A percentile compares a stretch with the other conserved stretches of the same genome.
phyloP scores from a whole-genome alignment of 768 basidiomycete genomes.

The Termitomyces eurrhizus region DNA sequence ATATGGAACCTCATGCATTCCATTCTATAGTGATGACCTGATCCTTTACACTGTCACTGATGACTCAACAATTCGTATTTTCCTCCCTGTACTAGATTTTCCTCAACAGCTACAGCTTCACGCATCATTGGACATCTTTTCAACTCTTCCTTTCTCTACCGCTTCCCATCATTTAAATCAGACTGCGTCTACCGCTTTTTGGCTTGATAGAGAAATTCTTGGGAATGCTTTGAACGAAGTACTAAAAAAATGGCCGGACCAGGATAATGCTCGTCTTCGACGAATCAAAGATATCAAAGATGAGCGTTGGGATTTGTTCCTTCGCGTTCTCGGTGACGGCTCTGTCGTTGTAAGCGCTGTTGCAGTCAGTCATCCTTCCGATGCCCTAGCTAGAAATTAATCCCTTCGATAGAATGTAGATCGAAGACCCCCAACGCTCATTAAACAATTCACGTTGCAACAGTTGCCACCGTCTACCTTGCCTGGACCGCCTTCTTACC shows the following conservation, averaged over 20 bases:
- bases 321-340: conserved; percentile 68
- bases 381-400: background rate
- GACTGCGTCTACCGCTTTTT: conserved; percentile 52
- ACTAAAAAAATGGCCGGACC: conserved; percentile 29
- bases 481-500: conserved; percentile 42
- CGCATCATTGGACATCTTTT: conserved; percentile 66
- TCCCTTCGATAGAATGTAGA: conserved; percentile 70
- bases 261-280: conserved; percentile 43
- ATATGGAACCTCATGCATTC: background rate
- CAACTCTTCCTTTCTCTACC: conserved; percentile 46
- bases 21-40: conserved; percentile 55
- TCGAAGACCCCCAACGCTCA: conserved; percentile 78
- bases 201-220: conserved; percentile 64
- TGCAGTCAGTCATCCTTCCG: conserved; percentile 47
- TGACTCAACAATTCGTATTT: conserved; percentile 80
- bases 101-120: conserved; percentile 85
- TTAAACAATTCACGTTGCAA: conserved; percentile 71
- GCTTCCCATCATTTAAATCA: conserved; percentile 28
- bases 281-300: conserved; percentile 60
- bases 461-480: conserved; percentile 53
- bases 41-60: conserved; percentile 82
- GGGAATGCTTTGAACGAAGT: conserved; percentile 41
- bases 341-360: conserved; percentile 72
- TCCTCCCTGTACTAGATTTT: conserved; percentile 82
- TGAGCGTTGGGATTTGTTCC: conserved; percentile 77